Percentiles rank a stretch among this genome's conserved stretches.
Conservation (phyloP, 768 basidiomycete species). For the Podaxis carcinomalis region DNA sequence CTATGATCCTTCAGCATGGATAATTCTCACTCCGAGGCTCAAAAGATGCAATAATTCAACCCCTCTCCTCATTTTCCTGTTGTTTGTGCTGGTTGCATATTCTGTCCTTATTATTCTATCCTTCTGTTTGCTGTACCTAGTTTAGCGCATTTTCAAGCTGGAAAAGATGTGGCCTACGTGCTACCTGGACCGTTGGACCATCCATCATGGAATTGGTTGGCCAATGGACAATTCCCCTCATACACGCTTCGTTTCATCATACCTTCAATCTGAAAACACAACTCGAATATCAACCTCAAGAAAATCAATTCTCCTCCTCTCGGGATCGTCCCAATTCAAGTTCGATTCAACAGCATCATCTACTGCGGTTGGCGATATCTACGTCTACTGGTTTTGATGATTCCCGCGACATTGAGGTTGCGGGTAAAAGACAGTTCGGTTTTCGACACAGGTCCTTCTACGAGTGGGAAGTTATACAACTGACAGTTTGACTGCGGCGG, state of each 20-base stretch:
- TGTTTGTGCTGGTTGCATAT: background rate
- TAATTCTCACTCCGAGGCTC: background rate
- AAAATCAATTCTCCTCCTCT: background rate
- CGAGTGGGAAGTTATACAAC: no score
- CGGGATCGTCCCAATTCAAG: no score
- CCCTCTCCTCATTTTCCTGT: background rate
- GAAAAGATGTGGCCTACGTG: background rate
- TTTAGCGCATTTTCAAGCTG: background rate
- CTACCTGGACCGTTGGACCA: background rate
- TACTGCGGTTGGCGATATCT: no score
- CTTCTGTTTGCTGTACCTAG: background rate
- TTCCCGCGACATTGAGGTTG: no score
- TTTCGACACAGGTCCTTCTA: no score
- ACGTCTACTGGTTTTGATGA: no score
- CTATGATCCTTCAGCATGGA: slow-evolving; percentile 26
- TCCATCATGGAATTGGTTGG: background rate
- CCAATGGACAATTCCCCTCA: background rate
- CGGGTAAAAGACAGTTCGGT: no score
- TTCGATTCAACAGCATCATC: no score
- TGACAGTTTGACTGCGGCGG: no score
- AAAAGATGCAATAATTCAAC: background rate
- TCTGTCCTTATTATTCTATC: background rate
- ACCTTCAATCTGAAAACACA: background rate
- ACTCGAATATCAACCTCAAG: background rate
- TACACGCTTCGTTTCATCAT: background rate